These are phyloP conservation scores for Boletus coccyginus DNA, from an alignment of 768 basidiomycete genomes.

Conservation along the genomic window DNA sequence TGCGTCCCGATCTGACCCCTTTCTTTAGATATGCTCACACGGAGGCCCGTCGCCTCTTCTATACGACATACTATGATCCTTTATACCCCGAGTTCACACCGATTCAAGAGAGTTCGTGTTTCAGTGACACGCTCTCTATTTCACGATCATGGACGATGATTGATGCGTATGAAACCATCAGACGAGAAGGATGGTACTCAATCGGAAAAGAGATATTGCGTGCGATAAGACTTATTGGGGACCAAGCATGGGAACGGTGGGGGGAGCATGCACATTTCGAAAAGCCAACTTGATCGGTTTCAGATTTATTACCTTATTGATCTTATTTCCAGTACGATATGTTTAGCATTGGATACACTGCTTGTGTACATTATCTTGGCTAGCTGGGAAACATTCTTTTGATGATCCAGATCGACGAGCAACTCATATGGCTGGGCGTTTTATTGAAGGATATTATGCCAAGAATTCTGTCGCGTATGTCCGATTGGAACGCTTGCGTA, in stretches of 20 bases:
- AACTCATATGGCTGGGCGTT: too few species aligned
- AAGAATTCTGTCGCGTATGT: not conserved
- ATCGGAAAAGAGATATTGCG: conserved; percentile 38
- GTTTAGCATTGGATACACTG: conserved; percentile 14
- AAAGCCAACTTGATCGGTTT: conserved; percentile 27
- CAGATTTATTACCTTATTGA: conserved; percentile 17
- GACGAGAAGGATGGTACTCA: conserved; percentile 40
- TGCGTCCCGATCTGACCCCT: conserved; percentile 6
- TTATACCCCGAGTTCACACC: conserved; percentile 71
- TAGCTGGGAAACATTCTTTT: conserved; percentile 6
- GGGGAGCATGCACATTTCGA: conserved; percentile 32
- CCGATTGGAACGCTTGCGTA: not conserved
- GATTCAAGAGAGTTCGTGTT: conserved; percentile 32
- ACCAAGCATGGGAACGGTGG: conserved; percentile 44
- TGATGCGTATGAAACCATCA: conserved; percentile 38
- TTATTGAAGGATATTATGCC: too few species aligned
- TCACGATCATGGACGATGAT: conserved; percentile 37
- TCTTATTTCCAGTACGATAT: conserved; percentile 13
- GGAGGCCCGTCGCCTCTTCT: conserved; percentile 54
- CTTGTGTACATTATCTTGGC: conserved; percentile 12
- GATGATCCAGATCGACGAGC: too few species aligned
- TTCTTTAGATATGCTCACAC: conserved; percentile 43
- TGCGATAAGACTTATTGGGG: conserved; percentile 37
- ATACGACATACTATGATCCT: conserved; percentile 77
- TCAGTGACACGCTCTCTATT: conserved; percentile 32